Conservation (phyloP, 768 basidiomycete genomes). For the Agrocybe praecox region DNA sequence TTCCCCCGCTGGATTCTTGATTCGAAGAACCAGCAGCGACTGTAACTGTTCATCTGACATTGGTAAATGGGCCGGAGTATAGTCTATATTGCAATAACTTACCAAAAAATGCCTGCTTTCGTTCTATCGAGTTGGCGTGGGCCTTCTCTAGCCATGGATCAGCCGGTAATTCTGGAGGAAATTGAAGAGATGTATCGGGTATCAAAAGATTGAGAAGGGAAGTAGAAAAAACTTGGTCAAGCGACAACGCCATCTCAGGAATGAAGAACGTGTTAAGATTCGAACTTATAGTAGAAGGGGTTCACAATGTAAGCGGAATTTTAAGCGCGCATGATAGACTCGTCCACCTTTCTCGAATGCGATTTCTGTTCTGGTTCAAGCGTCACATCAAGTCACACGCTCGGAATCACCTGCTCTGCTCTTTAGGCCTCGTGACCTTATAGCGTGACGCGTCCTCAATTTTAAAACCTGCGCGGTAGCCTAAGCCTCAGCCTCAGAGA, state of each 20-base stretch:
- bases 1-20: slow-evolving; percentile 60
- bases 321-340: no score
- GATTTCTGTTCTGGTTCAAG: no score
- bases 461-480: no score
- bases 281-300: no score
- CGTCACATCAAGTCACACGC: no score
- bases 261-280: not conserved
- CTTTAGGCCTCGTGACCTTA: no score
- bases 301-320: no score
- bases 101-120: slow-evolving; percentile 80
- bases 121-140: slow-evolving; percentile 44
- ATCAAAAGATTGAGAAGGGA: slow-evolving; percentile 63
- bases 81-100: slow-evolving; percentile 23
- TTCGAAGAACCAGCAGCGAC: slow-evolving; percentile 49
- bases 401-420: no score
- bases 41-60: slow-evolving; percentile 58
- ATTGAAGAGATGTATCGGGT: slow-evolving; percentile 64
- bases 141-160: slow-evolving; percentile 62
- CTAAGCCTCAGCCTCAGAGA: no score
- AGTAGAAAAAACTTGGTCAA: slow-evolving; percentile 66
- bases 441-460: no score
- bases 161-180: slow-evolving; percentile 46
- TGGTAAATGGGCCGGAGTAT: slow-evolving; percentile 22
- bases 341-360: no score
- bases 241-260: slow-evolving; percentile 24